Base-by-base conservation (phyloP, 768 basidiomycete genomes). In the Suillus plorans region DNA sequence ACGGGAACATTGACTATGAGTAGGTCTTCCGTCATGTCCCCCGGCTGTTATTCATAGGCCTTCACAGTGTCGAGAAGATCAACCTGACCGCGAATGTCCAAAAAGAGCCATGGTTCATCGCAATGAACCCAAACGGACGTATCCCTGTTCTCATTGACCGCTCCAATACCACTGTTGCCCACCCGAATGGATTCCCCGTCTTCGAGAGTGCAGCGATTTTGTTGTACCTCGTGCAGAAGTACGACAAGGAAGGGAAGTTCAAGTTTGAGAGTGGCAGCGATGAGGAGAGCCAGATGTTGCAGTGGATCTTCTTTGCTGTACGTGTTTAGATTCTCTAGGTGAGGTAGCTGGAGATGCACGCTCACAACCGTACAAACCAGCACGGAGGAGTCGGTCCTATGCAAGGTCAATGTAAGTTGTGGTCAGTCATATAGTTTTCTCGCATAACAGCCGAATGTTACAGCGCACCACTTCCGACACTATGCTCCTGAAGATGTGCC, bases 251-350 rank as follows among this genome's bases (percentile, higher is more conserved):
- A n/a, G 77, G 82, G 73, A 82, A 85, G 69, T 90, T 95, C 70
- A 84, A 78, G 69, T 94, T 90, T 76, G 82, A 89, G 20, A 77
- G 85, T 4, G 82, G 86, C 5, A 77, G 74, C 20, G 81, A 90
- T 53, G 81, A 87, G 41, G 86, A 89, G 70, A 89, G 86, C 70
- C 88, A 90, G 76, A 82, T 86, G 78, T 71, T 92, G 28, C 92
- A 93, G 71, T 96, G 93, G 95, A 86, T 95, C 60, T 92, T 94
- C 80, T 95, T 94, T 68, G 84, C 87, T 16, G 89, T 89, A 66
- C 63, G 84, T 69, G 4, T 13, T 22, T 1, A 28, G 5, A 5
- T 4, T 13, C n/a, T 12, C 0, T 34, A 25, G 44, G 16, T 58
- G 14, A 41, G 0, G 5, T 28, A 28, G 3, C 3, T 28, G 25